Evolutionary conservation across 306 rosid species (phyloP).

Genomic region (Quercus dentata): DNA sequence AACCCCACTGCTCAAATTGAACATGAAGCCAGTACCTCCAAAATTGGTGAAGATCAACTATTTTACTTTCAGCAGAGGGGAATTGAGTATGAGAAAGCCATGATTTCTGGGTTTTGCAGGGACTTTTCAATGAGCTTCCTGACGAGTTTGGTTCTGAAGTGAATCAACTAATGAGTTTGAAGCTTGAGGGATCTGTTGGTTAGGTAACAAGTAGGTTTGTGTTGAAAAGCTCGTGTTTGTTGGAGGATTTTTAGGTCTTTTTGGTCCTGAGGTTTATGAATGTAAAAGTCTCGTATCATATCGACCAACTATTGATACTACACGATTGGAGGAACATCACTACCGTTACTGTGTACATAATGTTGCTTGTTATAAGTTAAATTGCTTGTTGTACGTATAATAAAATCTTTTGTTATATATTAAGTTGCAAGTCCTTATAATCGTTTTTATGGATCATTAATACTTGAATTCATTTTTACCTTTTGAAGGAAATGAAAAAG

Average conservation of each 20-base stretch:
- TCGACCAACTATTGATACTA: background rate
- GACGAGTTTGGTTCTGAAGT: conserved; percentile 96
- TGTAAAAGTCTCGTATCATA: background rate
- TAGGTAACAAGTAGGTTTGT: conserved; percentile 22
- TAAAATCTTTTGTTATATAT: background rate
- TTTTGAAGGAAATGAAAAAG: too few relatives aligned
- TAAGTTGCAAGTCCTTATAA: background rate
- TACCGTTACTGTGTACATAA: conserved; percentile 15
- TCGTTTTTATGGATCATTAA: background rate
- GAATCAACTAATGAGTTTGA: conserved; percentile 90
- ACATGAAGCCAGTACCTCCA: conserved; percentile 94
- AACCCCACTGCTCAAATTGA: conserved; percentile 85
- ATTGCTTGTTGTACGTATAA: background rate
- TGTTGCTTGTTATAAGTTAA: background rate
- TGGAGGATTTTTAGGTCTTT: conserved; percentile 3
- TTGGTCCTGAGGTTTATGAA: conserved; percentile 1
- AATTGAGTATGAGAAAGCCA: conserved; percentile 84
- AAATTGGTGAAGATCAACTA: conserved; percentile 89
- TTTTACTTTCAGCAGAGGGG: conserved; percentile 96
- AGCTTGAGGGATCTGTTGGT: conserved; percentile 90
- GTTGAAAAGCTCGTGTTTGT: background rate
- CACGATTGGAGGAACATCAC: background rate
- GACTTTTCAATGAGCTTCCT: conserved; percentile 92
- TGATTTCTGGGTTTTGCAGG: conserved; percentile 92
- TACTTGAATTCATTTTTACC: too few relatives aligned